Percentiles rank a stretch among this genome's conserved stretches.
Conservation (phyloP, 2,329 filamentous ascomycete genomes). For the Ascosphaera pollenicola region DNA sequence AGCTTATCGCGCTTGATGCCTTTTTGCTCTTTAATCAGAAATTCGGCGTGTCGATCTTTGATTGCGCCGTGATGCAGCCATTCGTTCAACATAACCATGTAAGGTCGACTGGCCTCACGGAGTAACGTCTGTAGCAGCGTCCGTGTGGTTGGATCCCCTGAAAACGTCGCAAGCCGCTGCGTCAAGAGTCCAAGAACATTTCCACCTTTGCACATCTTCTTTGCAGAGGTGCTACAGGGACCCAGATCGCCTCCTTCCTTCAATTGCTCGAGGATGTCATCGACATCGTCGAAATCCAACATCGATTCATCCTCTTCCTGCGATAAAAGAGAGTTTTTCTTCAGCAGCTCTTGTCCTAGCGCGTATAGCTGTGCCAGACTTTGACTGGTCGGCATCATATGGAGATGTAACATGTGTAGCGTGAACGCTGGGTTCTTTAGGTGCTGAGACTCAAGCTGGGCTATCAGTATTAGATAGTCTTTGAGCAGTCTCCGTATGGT, state of each 20-base stretch:
- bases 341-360: slow-evolving; percentile 67
- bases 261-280: slow-evolving; percentile 79
- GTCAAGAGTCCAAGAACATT: slow-evolving; percentile 79
- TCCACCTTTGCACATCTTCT: slow-evolving; percentile 93
- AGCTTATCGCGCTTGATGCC: slow-evolving; percentile 79
- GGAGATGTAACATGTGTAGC: slow-evolving; percentile 76
- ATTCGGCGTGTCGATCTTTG: slow-evolving; percentile 81
- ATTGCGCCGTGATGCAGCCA: slow-evolving; percentile 96
- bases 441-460: slow-evolving; percentile 82
- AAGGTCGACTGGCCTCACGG: slow-evolving; percentile 73
- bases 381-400: slow-evolving; percentile 73
- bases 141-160: slow-evolving; percentile 75
- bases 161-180: slow-evolving; percentile 66
- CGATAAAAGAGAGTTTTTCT: slow-evolving; percentile 69
- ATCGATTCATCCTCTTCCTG: slow-evolving; percentile 47
- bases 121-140: slow-evolving; percentile 61
- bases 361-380: slow-evolving; percentile 82
- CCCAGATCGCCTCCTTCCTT: slow-evolving; percentile 67
- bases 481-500: slow-evolving; percentile 77
- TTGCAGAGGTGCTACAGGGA: slow-evolving; percentile 55
- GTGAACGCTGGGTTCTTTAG: slow-evolving; percentile 78
- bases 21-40: slow-evolving; percentile 86
- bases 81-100: slow-evolving; percentile 97
- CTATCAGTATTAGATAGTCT: slow-evolving; percentile 81
- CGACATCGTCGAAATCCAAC: slow-evolving; percentile 63